Conservation (phyloP, 345 rosid species). For the Turritis glabra region DNA sequence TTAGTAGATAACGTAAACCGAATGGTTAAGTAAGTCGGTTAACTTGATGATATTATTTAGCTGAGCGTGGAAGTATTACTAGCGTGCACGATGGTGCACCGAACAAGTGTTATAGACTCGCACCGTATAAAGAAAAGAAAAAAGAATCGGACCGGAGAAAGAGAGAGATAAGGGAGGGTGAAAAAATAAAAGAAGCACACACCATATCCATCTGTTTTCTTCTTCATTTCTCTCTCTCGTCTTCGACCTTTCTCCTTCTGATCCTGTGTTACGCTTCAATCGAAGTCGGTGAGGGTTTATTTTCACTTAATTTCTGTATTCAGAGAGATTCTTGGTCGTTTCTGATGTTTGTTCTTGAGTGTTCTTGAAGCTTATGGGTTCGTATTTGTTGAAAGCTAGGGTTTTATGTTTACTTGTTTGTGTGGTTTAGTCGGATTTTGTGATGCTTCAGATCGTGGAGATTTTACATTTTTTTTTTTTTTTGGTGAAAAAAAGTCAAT, state of each 20-base stretch:
- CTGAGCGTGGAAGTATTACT: conserved; percentile 8
- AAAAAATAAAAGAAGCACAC: conserved; percentile 10
- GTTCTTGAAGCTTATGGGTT: conserved; percentile 20
- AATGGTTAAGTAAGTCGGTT: conserved; percentile 28
- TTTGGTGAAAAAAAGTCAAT: neutral
- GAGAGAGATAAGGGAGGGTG: conserved; percentile 40
- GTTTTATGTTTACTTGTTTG: conserved; percentile 21
- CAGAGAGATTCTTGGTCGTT: neutral
- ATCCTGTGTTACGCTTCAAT: conserved; percentile 25
- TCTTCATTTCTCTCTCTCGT: conserved; percentile 13
- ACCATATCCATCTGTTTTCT: conserved; percentile 31
- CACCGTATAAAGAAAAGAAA: conserved; percentile 26
- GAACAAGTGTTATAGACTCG: conserved; percentile 14
- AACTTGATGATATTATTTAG: conserved; percentile 10
- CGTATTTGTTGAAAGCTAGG: conserved; percentile 20
- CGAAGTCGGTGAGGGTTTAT: conserved; percentile 24
- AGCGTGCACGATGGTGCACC: conserved; percentile 33
- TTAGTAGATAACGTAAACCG: conserved; percentile 13
- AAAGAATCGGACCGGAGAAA: conserved; percentile 24
- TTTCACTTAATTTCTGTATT: neutral
- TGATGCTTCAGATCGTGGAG: neutral
- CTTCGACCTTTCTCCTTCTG: neutral
- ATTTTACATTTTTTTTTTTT: neutral
- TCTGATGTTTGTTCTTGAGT: conserved; percentile 16
- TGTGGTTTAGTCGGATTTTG: neutral